Evolutionary conservation across 2,329 filamentous ascomycete species (phyloP), one percentile per base, ranked within the genome.

Genomic region (Aspergillus caelatus): DNA sequence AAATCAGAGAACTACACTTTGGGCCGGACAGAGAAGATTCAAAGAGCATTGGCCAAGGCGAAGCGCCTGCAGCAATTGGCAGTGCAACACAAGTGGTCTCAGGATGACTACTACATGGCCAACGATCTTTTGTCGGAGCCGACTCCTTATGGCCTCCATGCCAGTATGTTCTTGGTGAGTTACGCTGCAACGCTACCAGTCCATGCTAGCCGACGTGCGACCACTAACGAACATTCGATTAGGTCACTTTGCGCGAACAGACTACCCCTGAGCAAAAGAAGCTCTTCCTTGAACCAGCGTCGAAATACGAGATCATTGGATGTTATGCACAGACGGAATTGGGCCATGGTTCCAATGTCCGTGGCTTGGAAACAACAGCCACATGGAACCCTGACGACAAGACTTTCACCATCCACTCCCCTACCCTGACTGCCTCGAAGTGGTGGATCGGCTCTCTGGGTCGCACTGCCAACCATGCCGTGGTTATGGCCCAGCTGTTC

Each of bases 361-460:
- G 89, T 63, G 90, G 90, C 14, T 81, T 92, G 14, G 89, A 92
- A 78, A 91, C 89, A 0, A 90, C 86, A 0, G 90, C 90, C 1
- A 92, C 87, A 0, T 93, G 90, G 90, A 89, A 91, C 71, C 80
- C 86, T 0, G 81, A 88, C 6, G 89, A 92, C 77, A 90, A 91
- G 82, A 91, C 88, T 3, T 93, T 94, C 71, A 89, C 83, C 16
- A 83, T 94, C 41, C 88, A 93, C 77, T 92, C 89, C 0, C 91
- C 91, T 11, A 83, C 87, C 65, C 82, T 93, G 61, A 93, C 91
- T 1, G 86, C 91, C 0, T 90, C 89, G 39, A 94, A 94, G 74
- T 94, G 91, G 91, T 94, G 91, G 91, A 93, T 93, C 70, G 91
- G 91, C 1, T 91, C 90, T 12, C 83, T 94, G 4, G 91, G 91